Evolutionary conservation across 176 grass and related monocot species (phyloP).

Genomic region (Musa beccarii): DNA sequence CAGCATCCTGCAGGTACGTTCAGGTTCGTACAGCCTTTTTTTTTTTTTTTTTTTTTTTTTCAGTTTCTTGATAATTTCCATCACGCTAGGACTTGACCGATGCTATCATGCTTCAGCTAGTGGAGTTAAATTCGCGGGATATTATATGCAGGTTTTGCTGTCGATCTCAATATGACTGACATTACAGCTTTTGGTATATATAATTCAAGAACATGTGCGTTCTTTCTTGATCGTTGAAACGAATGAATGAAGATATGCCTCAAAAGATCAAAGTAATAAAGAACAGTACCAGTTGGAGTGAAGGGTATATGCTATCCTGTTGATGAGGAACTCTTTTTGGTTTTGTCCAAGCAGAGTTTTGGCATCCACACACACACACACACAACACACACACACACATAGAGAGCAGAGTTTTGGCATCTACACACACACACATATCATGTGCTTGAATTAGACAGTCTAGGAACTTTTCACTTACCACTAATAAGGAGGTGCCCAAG

Average conservation of each 20-base stretch:
- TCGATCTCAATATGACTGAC: no score
- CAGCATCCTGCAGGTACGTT: conserved; percentile 56
- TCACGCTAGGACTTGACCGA: not conserved
- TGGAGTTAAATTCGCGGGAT: not conserved
- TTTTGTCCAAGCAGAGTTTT: not conserved
- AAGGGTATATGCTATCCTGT: not conserved
- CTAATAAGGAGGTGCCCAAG: not conserved
- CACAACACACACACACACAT: no score
- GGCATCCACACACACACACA: not conserved
- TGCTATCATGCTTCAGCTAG: not conserved
- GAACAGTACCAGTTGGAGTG: no score
- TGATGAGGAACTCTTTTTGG: not conserved
- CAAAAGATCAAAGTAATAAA: no score
- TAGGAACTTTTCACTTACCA: not conserved
- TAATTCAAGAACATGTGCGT: no score
- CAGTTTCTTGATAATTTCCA: not conserved
- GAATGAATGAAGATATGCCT: no score
- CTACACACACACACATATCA: no score
- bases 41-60: not conserved
- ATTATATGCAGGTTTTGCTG: not conserved
- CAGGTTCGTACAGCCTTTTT: not conserved
- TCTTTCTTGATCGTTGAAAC: no score
- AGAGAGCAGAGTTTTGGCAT: no score
- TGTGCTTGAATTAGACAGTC: no score
- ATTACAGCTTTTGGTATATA: no score